Conservation (phyloP, 2,329 filamentous ascomycete species). For the Sporothrix sp. region DNA sequence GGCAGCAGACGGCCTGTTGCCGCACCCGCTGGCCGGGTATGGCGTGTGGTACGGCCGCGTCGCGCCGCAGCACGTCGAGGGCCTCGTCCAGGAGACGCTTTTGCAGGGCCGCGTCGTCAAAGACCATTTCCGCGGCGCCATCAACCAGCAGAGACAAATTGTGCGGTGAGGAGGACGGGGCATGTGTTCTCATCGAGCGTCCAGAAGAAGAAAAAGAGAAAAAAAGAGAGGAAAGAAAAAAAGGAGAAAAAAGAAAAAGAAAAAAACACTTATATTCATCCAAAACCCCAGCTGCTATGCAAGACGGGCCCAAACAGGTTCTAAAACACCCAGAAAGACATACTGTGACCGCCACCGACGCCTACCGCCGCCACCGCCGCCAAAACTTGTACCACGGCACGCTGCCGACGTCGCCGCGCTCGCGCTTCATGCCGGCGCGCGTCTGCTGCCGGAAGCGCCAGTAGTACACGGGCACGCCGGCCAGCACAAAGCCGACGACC, state of each 20-base stretch:
- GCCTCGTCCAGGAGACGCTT: conserved; percentile 63
- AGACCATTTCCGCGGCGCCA: conserved; percentile 63
- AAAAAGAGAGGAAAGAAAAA: background rate
- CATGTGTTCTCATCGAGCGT: too few species aligned
- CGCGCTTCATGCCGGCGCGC: conserved; percentile 35
- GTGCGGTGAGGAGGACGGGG: too few species aligned
- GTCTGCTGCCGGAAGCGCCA: conserved; percentile 59
- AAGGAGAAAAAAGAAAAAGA: background rate
- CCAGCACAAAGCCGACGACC: conserved; percentile 74
- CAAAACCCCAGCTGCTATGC: conserved; percentile 2
- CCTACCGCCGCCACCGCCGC: conserved; percentile 30
- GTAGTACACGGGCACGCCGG: conserved; percentile 80
- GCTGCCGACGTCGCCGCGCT: conserved; percentile 24
- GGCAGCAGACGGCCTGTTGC: conserved; percentile 30
- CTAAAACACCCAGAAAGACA: background rate
- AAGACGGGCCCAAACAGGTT: background rate
- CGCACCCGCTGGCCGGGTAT: conserved; percentile 54
- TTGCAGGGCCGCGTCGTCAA: conserved; percentile 55
- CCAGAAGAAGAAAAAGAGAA: background rate
- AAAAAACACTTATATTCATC: background rate
- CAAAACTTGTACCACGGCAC: conserved; percentile 52
- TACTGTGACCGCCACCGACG: background rate
- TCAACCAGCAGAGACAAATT: conserved; percentile 46
- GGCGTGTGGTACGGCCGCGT: conserved; percentile 79
- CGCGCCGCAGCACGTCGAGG: conserved; percentile 65